phyloP scores from a whole-genome alignment of 139 green algal species.

The Astrephomene gubernaculifera region DNA sequence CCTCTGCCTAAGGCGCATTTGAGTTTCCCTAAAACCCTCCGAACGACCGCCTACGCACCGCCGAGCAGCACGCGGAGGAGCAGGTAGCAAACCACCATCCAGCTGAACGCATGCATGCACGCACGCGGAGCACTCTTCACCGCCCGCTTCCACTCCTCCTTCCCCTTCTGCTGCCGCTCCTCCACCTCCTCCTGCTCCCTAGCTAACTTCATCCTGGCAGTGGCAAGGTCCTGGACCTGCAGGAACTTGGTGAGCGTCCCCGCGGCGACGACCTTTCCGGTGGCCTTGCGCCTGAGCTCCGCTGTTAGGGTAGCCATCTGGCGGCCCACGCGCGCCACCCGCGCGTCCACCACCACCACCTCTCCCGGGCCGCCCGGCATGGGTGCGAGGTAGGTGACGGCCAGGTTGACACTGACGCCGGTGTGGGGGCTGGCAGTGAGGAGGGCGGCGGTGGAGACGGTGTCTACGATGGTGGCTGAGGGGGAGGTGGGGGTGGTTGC shows the following conservation, averaged over 20 bases:
- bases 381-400: slow-evolving; percentile 10
- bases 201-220: not conserved
- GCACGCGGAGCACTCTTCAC: too few species aligned
- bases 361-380: slow-evolving; percentile 26
- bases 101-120: too few species aligned
- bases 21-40: too few species aligned
- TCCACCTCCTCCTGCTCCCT: not conserved
- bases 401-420: slow-evolving; percentile 15
- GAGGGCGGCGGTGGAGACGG: slow-evolving; percentile 27
- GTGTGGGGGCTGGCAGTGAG: slow-evolving; percentile 17
- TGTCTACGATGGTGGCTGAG: slow-evolving; percentile 33
- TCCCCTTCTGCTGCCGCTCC: not conserved
- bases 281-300: slow-evolving; percentile 36
- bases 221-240: slow-evolving; percentile 9
- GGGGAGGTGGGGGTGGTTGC: not conserved
- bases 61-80: too few species aligned
- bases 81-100: too few species aligned
- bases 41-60: too few species aligned
- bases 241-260: slow-evolving; percentile 43
- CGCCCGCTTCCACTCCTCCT: not conserved
- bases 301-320: slow-evolving; percentile 10
- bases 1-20: too few species aligned
- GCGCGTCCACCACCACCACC: slow-evolving; percentile 31
- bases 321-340: slow-evolving; percentile 3
- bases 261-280: slow-evolving; percentile 22